Evolutionary conservation across 176 grass and related monocot species (phyloP), one percentile per base, ranked within the genome.

Genomic region (Elaeis guineensis): DNA sequence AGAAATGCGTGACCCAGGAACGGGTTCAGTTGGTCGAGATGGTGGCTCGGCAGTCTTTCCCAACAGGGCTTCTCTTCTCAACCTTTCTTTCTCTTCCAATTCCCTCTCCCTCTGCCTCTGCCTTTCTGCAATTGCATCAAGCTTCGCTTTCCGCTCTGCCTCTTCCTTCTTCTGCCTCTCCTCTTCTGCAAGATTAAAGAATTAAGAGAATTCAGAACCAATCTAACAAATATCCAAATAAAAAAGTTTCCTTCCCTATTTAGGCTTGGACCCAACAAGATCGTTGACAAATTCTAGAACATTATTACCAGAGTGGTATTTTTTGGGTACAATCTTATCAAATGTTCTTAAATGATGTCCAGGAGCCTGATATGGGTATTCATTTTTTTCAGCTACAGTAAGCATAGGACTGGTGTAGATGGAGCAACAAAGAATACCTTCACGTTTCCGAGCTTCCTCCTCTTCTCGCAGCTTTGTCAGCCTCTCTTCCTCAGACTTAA

Each of bases 111-210:
- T 82, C 59, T 81, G 67, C 16, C 66, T 79, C 79, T 98, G 87
- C 67, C 68, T 92, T 25, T 74, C 81, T 19, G 81, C 87, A 58
- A 97, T 91, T 4, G 93, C 87, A 11, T 92, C 93, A n/a, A 97
- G 79, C 63, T 87, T 97, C 15, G 84, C 81, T 65, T 89, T 97
- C 52, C 55, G 74, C 58, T 97, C 93, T 0, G 76, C 70, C 49
- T 91, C 93, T 35, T 91, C 93, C 69, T 39, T 89, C 61, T 83
- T 97, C 69, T 68, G 82, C 32, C 57, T 91, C 64, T 97, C 93
- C 75, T 97, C 93, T 71, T 97, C 93, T 97, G 84, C 39, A 79
- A 35, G n/a, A 30, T 23, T 17, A 76, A 58, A 56, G 7, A 59
- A 19, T 48, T 24, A 48, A 29, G 35, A 14, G 0, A 44, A 44